phyloP scores from a whole-genome alignment of 768 basidiomycete species.

The Suillus cothurnatus region DNA sequence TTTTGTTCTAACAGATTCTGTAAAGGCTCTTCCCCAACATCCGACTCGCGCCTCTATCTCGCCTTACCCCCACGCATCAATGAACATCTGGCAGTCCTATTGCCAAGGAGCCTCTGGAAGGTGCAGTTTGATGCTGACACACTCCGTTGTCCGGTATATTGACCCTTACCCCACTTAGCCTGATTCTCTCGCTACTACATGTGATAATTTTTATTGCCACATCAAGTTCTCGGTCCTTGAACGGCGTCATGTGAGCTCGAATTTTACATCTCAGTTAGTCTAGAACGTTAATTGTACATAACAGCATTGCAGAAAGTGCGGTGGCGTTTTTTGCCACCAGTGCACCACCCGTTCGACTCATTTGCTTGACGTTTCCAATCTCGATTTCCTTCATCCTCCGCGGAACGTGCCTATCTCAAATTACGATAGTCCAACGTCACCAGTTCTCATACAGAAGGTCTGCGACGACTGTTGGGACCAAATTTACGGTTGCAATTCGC shows the following conservation, averaged over 20 bases:
- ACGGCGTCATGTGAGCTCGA: constrained; percentile 67
- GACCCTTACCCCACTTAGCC: constrained; percentile 41
- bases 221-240: constrained; percentile 67
- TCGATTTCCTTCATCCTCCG: constrained; percentile 72
- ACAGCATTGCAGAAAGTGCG: constrained; percentile 85
- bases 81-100: constrained; percentile 78
- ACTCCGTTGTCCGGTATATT: constrained; percentile 8
- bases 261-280: constrained; percentile 4
- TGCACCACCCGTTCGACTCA: constrained; percentile 63
- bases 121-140: constrained; percentile 33
- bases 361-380: constrained; percentile 72
- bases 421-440: constrained; percentile 62
- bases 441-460: constrained; percentile 60
- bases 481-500: constrained; percentile 57
- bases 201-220: constrained; percentile 77
- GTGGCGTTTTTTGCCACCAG: constrained; percentile 69
- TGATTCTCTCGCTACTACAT: constrained; percentile 59
- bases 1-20: neutral
- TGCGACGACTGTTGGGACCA: constrained; percentile 81
- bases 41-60: constrained; percentile 19
- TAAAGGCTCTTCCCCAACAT: constrained; percentile 20
- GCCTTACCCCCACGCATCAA: constrained; percentile 40
- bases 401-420: constrained; percentile 59
- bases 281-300: constrained; percentile 23
- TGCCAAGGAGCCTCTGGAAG: constrained; percentile 77